Evolutionary conservation across 2,329 filamentous ascomycete species (phyloP), one percentile per base, ranked within the genome.

Genomic region (Graphiopsis chlorocephala): DNA sequence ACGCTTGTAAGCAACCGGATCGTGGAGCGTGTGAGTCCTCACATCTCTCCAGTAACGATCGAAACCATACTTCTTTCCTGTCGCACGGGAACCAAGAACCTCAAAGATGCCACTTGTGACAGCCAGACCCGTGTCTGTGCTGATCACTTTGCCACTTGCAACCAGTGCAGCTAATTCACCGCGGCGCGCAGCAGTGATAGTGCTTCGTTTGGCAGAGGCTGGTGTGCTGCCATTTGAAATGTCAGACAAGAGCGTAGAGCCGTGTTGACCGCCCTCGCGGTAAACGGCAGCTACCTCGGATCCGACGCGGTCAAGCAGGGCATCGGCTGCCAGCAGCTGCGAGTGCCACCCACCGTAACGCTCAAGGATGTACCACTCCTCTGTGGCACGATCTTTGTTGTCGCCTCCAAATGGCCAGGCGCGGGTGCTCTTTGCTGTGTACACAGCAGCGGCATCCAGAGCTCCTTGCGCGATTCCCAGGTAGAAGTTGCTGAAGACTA

Each of bases 1-100:
- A 64, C 88, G 86, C 80, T 89, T 89, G 70, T 89, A 89, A 26
- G 86, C 84, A 29, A 90, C 86, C 0, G 87, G 87, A 73, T 90
- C 88, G 75, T 90, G 87, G 69, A 90, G 73, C 0, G 83, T 85
- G 75, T 90, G 88, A 4, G 86, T 89, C 5, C 88, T 75, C n/a
- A 89, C 77, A 70, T 90, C 87, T 53, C 87, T 80, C 86, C 86
- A 90, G 74, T 87, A 90, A 1, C 87, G 78, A 76, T 89, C 88
- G 65, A 90, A 75, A 0, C 86, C 86, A 0, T 87, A 82, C 68
- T 83, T 88, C 62, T 78, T 77, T 0, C 82, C 81, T 0, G 87
- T 89, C 0, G 86, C 81, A 66, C 84, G 82, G 0, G 86, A 80
- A 0, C 85, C 87, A 0, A 86, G 87, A 5, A 88, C 84, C 72